A percentile compares a stretch with the other conserved stretches of the same genome.
These are phyloP conservation scores for Cicer pinnatifidum DNA, from an alignment of 306 rosid genomes.

Conservation along the genomic window DNA sequence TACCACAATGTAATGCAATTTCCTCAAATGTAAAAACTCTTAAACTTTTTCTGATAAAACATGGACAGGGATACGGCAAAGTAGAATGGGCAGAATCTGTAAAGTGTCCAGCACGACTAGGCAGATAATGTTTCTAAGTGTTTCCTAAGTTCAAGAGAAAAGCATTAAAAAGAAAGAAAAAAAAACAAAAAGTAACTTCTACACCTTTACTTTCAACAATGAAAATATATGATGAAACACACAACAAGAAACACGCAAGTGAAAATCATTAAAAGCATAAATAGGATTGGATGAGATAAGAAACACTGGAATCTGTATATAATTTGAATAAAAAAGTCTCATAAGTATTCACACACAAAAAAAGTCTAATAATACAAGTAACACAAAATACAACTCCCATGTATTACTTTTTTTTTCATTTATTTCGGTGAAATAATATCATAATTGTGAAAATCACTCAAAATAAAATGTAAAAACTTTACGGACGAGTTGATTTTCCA, in stretches of 20 bases:
- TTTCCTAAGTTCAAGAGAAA: background rate
- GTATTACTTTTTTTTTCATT: too few relatives aligned
- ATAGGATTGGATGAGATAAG: background rate
- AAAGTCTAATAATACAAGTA: background rate
- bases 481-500: background rate
- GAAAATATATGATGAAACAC: background rate
- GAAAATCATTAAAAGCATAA: conserved; percentile 7
- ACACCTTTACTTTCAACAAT: conserved; percentile 27
- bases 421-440: background rate
- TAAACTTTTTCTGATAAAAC: background rate
- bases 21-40: background rate
- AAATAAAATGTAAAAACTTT: background rate
- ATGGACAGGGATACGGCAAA: background rate
- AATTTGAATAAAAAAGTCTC: background rate
- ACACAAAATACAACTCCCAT: background rate
- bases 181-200: background rate
- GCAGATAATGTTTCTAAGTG: background rate
- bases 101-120: background rate
- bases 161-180: background rate
- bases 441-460: background rate
- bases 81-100: background rate
- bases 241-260: background rate
- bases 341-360: too few relatives aligned
- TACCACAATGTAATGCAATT: background rate
- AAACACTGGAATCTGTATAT: background rate